A percentile compares a stretch with the other conserved stretches of the same genome.
Evolutionary conservation across 2,329 filamentous ascomycete genomes (phyloP).

Genomic region (Trichophyton equinum): DNA sequence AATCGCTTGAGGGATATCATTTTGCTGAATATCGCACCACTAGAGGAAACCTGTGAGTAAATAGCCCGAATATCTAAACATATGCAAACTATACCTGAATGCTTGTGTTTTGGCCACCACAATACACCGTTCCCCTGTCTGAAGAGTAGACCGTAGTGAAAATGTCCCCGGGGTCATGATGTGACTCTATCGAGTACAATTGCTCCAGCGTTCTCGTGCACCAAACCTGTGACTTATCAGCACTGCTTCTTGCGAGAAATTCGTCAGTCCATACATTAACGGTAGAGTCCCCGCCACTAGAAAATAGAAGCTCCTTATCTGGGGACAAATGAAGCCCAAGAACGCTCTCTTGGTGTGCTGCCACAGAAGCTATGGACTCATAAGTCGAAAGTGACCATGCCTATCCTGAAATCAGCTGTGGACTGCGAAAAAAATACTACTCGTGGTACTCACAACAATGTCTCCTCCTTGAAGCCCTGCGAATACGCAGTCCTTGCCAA

Average conservation of each 20-base stretch:
- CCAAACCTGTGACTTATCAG: constrained; percentile 51
- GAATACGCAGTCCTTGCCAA: constrained; percentile 71
- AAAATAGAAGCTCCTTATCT: constrained; percentile 68
- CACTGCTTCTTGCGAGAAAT: constrained; percentile 4
- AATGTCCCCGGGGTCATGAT: constrained; percentile 87
- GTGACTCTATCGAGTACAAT: constrained; percentile 81
- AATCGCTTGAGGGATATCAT: constrained; percentile 49
- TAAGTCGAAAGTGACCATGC: constrained; percentile 84
- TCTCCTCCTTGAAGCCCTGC: constrained; percentile 89
- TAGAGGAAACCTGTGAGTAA: constrained; percentile 16
- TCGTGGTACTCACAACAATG: constrained; percentile 50
- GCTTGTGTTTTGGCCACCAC: constrained; percentile 86
- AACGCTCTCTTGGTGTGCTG: constrained; percentile 84
- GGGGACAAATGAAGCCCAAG: constrained; percentile 70
- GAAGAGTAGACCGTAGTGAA: constrained; percentile 88
- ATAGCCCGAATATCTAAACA: background rate
- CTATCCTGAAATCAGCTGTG: constrained; percentile 19
- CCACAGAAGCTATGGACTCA: constrained; percentile 62
- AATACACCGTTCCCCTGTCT: constrained; percentile 67
- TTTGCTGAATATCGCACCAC: constrained; percentile 68
- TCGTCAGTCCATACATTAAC: constrained; percentile 52
- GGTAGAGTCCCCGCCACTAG: constrained; percentile 82
- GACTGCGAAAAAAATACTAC: background rate
- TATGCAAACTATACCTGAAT: constrained; percentile 49
- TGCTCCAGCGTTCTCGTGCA: constrained; percentile 61